Conservation (phyloP, 495 filamentous ascomycete species). For the Physcia stellaris region DNA sequence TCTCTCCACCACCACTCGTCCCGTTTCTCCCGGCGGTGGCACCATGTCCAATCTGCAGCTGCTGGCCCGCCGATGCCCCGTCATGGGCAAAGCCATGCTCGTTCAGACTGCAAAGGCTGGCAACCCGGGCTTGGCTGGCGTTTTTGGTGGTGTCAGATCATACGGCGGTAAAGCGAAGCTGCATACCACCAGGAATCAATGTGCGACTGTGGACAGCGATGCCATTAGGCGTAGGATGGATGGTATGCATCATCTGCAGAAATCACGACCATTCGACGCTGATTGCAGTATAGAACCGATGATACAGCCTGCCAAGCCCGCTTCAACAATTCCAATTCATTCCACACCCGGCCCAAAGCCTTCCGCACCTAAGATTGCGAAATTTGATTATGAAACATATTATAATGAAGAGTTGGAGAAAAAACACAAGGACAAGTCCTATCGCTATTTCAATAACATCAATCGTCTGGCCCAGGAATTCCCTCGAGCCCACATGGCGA, state of each 20-base stretch:
- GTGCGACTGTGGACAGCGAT: slow-evolving; percentile 57
- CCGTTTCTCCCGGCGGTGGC: slow-evolving; percentile 64
- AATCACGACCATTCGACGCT: background rate
- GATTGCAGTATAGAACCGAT: slow-evolving; percentile 1
- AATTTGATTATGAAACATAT: slow-evolving; percentile 85
- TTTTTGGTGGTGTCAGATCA: slow-evolving; percentile 28
- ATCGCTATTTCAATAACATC: slow-evolving; percentile 99
- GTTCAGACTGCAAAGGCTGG: slow-evolving; percentile 57
- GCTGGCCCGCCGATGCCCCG: slow-evolving; percentile 84
- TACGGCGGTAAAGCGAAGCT: slow-evolving; percentile 53
- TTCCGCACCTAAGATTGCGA: slow-evolving; percentile 31
- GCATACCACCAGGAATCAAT: slow-evolving; percentile 62
- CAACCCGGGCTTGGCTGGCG: slow-evolving; percentile 27
- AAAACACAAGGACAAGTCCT: slow-evolving; percentile 99
- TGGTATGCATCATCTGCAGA: slow-evolving; percentile 28
- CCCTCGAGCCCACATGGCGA: slow-evolving; percentile 82
- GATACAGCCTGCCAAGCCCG: too few relatives aligned
- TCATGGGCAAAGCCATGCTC: slow-evolving; percentile 95
- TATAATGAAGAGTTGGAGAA: slow-evolving; percentile 82
- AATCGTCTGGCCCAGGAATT: slow-evolving; percentile 95
- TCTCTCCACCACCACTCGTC: slow-evolving; percentile 66
- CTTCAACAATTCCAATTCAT: too few relatives aligned
- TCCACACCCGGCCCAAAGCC: slow-evolving; percentile 26
- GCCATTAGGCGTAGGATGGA: slow-evolving; percentile 46
- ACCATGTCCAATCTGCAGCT: slow-evolving; percentile 96